These are phyloP conservation scores for Phlebiopsis flavidoalba DNA, from an alignment of 768 basidiomycete species.

Conservation along the genomic window DNA sequence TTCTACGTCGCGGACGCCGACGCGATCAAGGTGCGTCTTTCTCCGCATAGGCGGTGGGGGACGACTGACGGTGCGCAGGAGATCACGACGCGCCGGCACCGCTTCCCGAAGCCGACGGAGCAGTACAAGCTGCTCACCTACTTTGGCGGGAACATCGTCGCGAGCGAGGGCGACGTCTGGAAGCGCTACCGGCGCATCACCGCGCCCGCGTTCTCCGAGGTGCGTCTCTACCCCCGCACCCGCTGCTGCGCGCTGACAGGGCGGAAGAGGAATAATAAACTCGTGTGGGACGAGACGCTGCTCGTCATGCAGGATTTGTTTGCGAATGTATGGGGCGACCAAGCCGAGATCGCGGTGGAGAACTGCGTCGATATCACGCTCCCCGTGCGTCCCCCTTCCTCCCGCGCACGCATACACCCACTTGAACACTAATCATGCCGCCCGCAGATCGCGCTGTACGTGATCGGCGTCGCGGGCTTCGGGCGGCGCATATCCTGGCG, in stretches of 20 bases:
- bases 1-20: conserved; percentile 15
- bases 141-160: conserved; percentile 61
- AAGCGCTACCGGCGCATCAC: conserved; percentile 58
- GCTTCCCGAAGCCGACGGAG: conserved; percentile 53
- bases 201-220: conserved; percentile 63
- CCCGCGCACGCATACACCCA: background rate
- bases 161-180: conserved; percentile 61
- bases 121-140: conserved; percentile 40
- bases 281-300: conserved; percentile 35
- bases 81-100: conserved; percentile 39
- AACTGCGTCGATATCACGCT: conserved; percentile 49
- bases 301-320: conserved; percentile 27
- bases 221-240: conserved; percentile 24
- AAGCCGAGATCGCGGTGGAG: conserved; percentile 35
- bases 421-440: too few species aligned
- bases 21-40: conserved; percentile 6
- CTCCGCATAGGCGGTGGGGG: too few species aligned
- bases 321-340: conserved; percentile 42
- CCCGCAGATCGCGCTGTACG: conserved; percentile 47
- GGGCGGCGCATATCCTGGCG: conserved; percentile 47
- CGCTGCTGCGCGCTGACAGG: background rate
- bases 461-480: conserved; percentile 55
- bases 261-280: conserved; percentile 11
- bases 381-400: conserved; percentile 33
- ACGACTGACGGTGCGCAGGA: conserved; percentile 33